Evolutionary conservation across 192 early-diverging fungal genomes (phyloP), one percentile per base, ranked within the genome.

Genomic region (Anaeromyces robustus): DNA sequence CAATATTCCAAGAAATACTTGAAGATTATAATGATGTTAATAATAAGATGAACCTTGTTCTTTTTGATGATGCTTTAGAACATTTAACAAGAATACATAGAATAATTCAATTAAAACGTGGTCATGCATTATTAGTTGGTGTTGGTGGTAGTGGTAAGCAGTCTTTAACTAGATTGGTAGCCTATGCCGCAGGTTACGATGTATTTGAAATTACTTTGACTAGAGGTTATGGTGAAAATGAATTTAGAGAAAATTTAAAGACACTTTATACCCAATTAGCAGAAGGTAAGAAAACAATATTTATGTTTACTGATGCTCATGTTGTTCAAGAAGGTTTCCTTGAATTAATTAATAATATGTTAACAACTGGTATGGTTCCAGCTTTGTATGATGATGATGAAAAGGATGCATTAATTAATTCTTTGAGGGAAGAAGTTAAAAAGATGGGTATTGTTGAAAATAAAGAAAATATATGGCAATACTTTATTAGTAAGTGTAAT

Each of bases 111-210:
- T 81, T 90, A 84, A 88, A 88, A 80, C 81, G 89, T 18, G 89
- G 89, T 17, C 89, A 90, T 77, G 87, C 87, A 7, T 81, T 90
- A 13, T 83, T 90, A 2, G 88, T 90, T 77, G 89, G 89, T 80
- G 89, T 90, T n/a, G 89, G 89, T 30, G 89, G 89, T 30, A 89
- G 88, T 19, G 89, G 89, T 26, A 90, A 90, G 77, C 89, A 90
- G 78, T 90, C 89, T 18, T 79, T 90, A 32, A 89, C 89, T 1
- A 80, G 84, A 6, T 80, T 90, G 12, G 89, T 88, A 18, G 85
- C 89, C 0, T 90, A 88, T 80, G 85, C 89, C 11, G 89, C 89
- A 14, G 89, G 89, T 19, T 90, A 86, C 80, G 52, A 80, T 41
- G 87, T 89, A 0, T 90, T 88, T 83, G 89, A 90, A 82, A 90